phyloP scores from a whole-genome alignment of 2,329 filamentous ascomycete genomes.

The Alternaria sp. region DNA sequence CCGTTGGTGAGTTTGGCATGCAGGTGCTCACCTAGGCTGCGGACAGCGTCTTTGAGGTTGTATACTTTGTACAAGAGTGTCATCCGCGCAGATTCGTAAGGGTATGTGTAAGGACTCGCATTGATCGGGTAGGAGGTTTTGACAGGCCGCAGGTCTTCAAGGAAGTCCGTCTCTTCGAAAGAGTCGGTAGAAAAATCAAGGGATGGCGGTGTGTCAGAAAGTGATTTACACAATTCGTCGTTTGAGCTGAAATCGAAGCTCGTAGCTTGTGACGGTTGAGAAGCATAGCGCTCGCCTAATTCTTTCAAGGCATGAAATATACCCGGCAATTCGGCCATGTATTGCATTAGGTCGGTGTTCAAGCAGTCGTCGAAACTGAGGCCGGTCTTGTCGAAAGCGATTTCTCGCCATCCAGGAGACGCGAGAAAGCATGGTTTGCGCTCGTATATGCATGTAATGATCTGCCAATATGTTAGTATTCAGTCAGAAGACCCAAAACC shows the following conservation, averaged over 20 bases:
- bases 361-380: constrained; percentile 38
- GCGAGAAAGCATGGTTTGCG: constrained; percentile 43
- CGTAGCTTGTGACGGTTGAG: constrained; percentile 3
- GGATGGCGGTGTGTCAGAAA: constrained; percentile 29
- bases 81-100: constrained; percentile 15
- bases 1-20: constrained; percentile 34
- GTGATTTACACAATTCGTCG: constrained; percentile 1
- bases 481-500: background rate
- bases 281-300: constrained; percentile 10
- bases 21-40: constrained; percentile 27
- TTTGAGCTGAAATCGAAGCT: constrained; percentile 13
- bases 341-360: constrained; percentile 39
- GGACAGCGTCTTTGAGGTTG: constrained; percentile 34
- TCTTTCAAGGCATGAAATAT: constrained; percentile 41
- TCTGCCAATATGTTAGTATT: constrained; percentile 26
- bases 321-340: constrained; percentile 37
- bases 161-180: constrained; percentile 21
- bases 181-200: constrained; percentile 32
- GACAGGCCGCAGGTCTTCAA: constrained; percentile 19
- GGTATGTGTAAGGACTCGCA: background rate
- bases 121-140: constrained; percentile 8
- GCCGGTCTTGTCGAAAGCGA: constrained; percentile 45
- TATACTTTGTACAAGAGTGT: constrained; percentile 35
- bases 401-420: constrained; percentile 39
- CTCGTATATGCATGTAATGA: constrained; percentile 44